A percentile compares a stretch with the other conserved stretches of the same genome.
Evolutionary conservation across 2,329 filamentous ascomycete genomes (phyloP).

Genomic region (Microdochium trichocladiopsis): DNA sequence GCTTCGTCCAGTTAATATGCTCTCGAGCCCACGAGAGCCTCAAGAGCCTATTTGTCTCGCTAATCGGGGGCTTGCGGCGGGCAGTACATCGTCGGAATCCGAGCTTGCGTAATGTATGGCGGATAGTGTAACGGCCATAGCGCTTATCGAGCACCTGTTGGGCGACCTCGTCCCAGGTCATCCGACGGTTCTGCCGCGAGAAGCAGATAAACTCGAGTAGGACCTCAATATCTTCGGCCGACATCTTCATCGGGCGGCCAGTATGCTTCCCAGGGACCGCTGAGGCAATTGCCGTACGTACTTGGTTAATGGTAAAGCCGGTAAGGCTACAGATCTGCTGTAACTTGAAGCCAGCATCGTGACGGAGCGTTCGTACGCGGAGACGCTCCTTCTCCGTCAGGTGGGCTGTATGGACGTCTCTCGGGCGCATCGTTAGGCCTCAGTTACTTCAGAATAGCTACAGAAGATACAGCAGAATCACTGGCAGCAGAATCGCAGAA

Average conservation of each 20-base stretch:
- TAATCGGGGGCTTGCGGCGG: conserved; percentile 5
- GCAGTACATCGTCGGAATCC: conserved; percentile 2
- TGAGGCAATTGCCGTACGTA: background rate
- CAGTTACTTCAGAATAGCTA: background rate
- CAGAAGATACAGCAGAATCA: background rate
- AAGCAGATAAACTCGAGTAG: background rate
- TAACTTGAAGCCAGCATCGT: background rate
- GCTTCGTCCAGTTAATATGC: conserved; percentile 2
- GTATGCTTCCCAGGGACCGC: background rate
- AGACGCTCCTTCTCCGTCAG: background rate
- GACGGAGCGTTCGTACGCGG: background rate
- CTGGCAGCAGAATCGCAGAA: background rate
- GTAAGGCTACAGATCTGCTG: background rate
- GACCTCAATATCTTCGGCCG: background rate
- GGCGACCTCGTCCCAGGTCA: background rate
- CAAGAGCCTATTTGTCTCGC: conserved; percentile 1
- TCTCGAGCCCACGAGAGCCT: conserved; percentile 2
- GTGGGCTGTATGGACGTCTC: background rate
- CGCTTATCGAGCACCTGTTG: background rate
- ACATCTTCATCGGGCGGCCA: background rate
- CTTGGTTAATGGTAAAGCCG: background rate
- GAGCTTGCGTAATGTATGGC: conserved; percentile 2
- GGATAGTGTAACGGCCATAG: conserved; percentile 1
- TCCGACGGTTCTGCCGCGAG: background rate
- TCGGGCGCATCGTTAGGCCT: background rate